Evolutionary conservation across 2,329 filamentous ascomycete species (phyloP), one percentile per base, ranked within the genome.

Genomic region (Metarhizium brunneum): DNA sequence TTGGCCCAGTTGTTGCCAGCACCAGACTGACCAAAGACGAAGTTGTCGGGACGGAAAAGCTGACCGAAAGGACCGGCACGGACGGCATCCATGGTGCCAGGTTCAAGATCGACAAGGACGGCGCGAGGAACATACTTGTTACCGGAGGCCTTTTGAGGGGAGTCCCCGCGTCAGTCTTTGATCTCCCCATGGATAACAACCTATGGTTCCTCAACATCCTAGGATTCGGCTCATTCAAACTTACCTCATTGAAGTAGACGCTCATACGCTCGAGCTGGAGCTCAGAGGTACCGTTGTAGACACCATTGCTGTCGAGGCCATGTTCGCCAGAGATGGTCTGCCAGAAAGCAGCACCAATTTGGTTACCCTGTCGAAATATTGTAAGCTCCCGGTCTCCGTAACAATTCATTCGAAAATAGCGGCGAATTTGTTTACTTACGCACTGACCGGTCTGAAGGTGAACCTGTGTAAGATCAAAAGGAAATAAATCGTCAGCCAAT

Each of bases 1-100:
- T 97, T 99, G 77, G 94, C 94, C 94, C 94, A 99, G 87, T 97
- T 97, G 90, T 99, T 99, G 80, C 94, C 94, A 75, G 94, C 94
- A 84, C 94, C 92, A 69, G 94, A 97, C 82, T 97, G 94, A 69
- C 94, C 94, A 77, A 97, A 97, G 73, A 97, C 91, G 79, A 97
- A 97, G 88, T 97, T 99, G 82, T 99, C 94, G 73, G 94, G 94
- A 64, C 94, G 92, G 91, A 99, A 97, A 66, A 99, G 91, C 82
- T 96, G 89, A 68, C 94, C 94, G 75, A 97, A 97, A 65, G 94
- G 94, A 76, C 94, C 92, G 68, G 92, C 90, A 75, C 92, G 92
- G 80, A 99, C 92, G 66, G 94, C 94, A 69, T 99, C 94, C 92
- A 97, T 99, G 78, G 94, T 97, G 79, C 94, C 94, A 66, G 94